A percentile compares a stretch with the other conserved stretches of the same genome.
phyloP scores from a whole-genome alignment of 1,139 yeast species.

The Protomyces gravidus region DNA sequence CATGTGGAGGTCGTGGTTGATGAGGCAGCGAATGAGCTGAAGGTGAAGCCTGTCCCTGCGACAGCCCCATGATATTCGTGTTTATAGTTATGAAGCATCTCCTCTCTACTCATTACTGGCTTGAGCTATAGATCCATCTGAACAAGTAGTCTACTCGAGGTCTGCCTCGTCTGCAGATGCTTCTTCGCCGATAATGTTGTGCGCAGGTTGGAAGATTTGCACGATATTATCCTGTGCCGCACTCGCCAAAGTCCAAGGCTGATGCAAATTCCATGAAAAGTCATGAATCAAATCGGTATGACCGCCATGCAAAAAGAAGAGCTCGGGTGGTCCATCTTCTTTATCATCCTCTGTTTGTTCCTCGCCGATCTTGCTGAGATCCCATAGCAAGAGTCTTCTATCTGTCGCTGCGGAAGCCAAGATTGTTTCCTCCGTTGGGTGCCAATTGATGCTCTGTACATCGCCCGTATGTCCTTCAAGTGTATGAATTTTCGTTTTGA shows the following conservation, averaged over 20 bases:
- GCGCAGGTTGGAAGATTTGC: constrained; percentile 63
- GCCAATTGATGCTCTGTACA: constrained; percentile 74
- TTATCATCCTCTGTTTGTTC: constrained; percentile 45
- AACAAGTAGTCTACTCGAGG: constrained; percentile 7
- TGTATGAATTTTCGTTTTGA: constrained; percentile 37
- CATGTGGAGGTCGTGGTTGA: constrained; percentile 43
- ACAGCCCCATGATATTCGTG: not conserved
- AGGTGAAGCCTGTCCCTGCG: constrained; percentile 43
- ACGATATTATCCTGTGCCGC: constrained; percentile 85
- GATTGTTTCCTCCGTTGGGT: constrained; percentile 56
- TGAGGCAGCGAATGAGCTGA: constrained; percentile 43
- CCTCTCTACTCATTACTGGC: not conserved
- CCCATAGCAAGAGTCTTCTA: constrained; percentile 66
- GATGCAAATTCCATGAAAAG: constrained; percentile 59
- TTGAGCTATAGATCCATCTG: not conserved
- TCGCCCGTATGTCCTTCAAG: constrained; percentile 55
- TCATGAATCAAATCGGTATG: constrained; percentile 87
- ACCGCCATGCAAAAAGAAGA: constrained; percentile 77
- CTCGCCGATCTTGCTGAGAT: constrained; percentile 47
- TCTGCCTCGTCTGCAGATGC: constrained; percentile 18
- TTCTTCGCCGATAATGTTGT: constrained; percentile 24
- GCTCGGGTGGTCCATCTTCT: constrained; percentile 44
- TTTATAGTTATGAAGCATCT: not conserved
- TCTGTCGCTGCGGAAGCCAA: constrained; percentile 74
- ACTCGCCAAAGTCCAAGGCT: constrained; percentile 73